phyloP scores from a whole-genome alignment of 2,329 filamentous ascomycete species.

The Fusarium redolens region DNA sequence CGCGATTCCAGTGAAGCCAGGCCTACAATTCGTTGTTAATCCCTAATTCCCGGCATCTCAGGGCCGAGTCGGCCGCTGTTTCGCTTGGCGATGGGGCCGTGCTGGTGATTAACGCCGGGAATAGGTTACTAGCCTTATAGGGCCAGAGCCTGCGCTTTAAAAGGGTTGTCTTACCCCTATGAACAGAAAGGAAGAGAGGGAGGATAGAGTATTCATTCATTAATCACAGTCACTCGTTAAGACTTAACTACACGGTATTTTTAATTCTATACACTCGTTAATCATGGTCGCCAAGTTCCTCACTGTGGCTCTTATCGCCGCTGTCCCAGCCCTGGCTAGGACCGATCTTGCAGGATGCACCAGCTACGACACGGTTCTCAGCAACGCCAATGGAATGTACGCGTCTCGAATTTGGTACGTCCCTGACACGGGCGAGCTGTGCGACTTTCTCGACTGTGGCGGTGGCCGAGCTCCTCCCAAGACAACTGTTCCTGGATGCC shows the following conservation, averaged over 20 bases:
- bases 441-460: slow-evolving; percentile 73
- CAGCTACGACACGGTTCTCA: slow-evolving; percentile 50
- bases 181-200: background rate
- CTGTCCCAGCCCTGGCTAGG: slow-evolving; percentile 52
- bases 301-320: slow-evolving; percentile 45
- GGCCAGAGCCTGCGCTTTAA: slow-evolving; percentile 14
- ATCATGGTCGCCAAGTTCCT: slow-evolving; percentile 45
- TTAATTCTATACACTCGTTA: slow-evolving; percentile 23
- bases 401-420: slow-evolving; percentile 68
- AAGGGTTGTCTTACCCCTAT: slow-evolving; percentile 16
- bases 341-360: slow-evolving; percentile 62
- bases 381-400: slow-evolving; percentile 50
- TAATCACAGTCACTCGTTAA: background rate
- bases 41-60: slow-evolving; percentile 12
- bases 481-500: slow-evolving; percentile 71
- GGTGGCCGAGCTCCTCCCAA: slow-evolving; percentile 74
- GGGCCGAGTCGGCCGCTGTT: slow-evolving; percentile 7
- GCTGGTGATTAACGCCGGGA: slow-evolving; percentile 22
- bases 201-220: slow-evolving; percentile 9
- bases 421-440: slow-evolving; percentile 72
- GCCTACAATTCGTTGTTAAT: background rate
- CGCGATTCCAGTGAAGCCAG: background rate
- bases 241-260: background rate
- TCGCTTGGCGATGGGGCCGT: slow-evolving; percentile 10
- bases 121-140: slow-evolving; percentile 6